Evolutionary conservation across 805 yeast species (phyloP), one percentile per base, ranked within the genome.

Genomic region (Wickerhamiella hasegawae): DNA sequence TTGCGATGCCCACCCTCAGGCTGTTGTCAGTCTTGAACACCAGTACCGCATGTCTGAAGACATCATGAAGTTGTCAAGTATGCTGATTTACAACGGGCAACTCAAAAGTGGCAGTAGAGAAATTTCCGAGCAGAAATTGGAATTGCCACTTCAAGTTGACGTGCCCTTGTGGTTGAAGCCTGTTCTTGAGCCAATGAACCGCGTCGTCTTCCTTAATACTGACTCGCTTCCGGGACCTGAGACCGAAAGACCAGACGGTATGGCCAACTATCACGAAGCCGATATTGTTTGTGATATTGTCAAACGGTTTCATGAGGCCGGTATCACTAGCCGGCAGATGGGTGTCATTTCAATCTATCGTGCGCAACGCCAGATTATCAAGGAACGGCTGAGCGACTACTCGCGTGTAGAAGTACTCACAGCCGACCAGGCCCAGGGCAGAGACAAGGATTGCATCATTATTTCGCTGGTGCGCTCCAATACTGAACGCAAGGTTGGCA

Each of bases 41-140:
- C 98, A 90, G 54, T 90, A 90, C 53, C 63, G 99, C 41, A 90
- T 90, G 98, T 76, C 92, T 54, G 61, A 66, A 23, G 97, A 87
- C 38, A 77, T 90, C 31, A 82, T 84, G 92, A 56, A 69, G 16
- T 57, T 90, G 17, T 77, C 94, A 0, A 90, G 87, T 51, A 68
- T 66, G 16, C 65, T 90, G 40, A 72, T 87, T 11, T 90, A 90
- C 49, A 66, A 74, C 6, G 80, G 83, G 6, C 58, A 74, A 39
- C 63, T 90, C 36, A 73, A 70, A 42, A 83, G 95, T 59, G 97
- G 94, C 0, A 64, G 81, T 5, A 62, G 60, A 1, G 48, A 44
- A 11, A 85, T 85, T 10, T 79, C 83, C 1, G 57, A 63, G 9
- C 82, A 74, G 46, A 43, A 42, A 1, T 59, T 85, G 20, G 36